Evolutionary conservation across 805 yeast species (phyloP), one percentile per base, ranked within the genome.

Genomic region (Ogataea trehalophila): DNA sequence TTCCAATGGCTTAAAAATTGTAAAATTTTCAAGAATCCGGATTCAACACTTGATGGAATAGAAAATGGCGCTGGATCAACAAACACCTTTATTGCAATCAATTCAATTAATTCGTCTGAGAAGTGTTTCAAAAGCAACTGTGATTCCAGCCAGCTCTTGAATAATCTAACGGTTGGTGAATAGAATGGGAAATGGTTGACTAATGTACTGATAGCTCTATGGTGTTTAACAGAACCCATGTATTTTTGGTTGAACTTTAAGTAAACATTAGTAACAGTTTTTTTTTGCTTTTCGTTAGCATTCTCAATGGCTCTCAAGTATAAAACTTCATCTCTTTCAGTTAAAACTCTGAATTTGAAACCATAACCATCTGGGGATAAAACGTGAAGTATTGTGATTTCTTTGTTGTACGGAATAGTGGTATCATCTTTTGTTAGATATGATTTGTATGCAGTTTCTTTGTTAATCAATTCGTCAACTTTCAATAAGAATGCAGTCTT

Each of bases 281-380:
- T 76, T 60, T 75, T 81, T 51, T 76, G 69, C 47, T 81, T 86
- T 54, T 79, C 83, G 47, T 74, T 77, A 0, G 83, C 74, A 59
- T 84, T 83, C 39, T 76, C 75, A 44, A 85, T 83, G 1, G 92
- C 89, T 63, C 91, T 75, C 54, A 82, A 66, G 55, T 86, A 86
- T 49, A 90, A 66, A 3, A 77, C 65, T 58, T 85, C 94, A 67
- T 92, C 97, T 60, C 92, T 77, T 61, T 91, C 97, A 0, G 95
- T 85, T 38, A 83, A 69, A 2, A 91, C 81, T 47, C 94, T 76
- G 38, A 89, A 66, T 54, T 77, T 77, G 74, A 90, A 92, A 1
- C 95, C 96, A 64, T 70, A 92, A 2, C 99, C 99, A 51, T 86
- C 94, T 2, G 96, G 95, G 0, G 95, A 79, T 50, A 88, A 73